Base-by-base conservation (phyloP, 345 rosid species). In the Dimocarpus longan region DNA sequence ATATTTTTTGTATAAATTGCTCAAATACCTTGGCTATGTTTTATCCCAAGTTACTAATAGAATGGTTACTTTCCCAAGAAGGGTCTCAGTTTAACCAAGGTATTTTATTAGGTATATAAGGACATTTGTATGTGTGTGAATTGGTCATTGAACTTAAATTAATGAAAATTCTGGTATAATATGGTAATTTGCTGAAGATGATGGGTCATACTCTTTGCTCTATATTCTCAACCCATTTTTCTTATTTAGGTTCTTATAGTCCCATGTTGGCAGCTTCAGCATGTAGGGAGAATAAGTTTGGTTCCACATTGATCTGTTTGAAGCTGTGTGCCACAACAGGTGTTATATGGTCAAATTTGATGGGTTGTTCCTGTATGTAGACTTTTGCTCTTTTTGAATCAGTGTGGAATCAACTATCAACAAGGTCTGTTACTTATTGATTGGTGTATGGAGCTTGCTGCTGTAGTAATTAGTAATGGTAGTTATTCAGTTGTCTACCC, bases 231-330 rank as follows among this genome's bases (percentile, higher is more conserved):
- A 69, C 18, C 19, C 37, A 3, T 21, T 5, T 0, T 2, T 69
- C 15, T 69, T 18, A n/a, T 68, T 28, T 68, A 8, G 9, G 32
- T 44, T 32, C 52, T 67, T 42, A 42, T 42, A 10, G 42, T 68
- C 71, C 71, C n/a, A 16, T 70, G 59, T 70, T 70, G 28, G 19
- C 39, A 70, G 59, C 62, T 70, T 6, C 32, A 8, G 60, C 18
- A 54, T 6, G 12, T 13, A 19, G n/a, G 18, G 60, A 54, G 10
- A 46, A 46, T 19, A 54, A 54, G 60, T 54, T 48, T 16, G 21
- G 64, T 56, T 32, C 18, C 18, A 18, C 28, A 64, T 44, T 22
- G 12, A 44, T 63, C 24, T 44, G 22, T 62, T 15, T 22, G 57
- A 44, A 62, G 69, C 40, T 2, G 16, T 43, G 43, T 46, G 4